Percentiles rank a stretch among this genome's conserved stretches.
phyloP scores from a whole-genome alignment of 306 rosid species.

The Lathyrus tuberosus region DNA sequence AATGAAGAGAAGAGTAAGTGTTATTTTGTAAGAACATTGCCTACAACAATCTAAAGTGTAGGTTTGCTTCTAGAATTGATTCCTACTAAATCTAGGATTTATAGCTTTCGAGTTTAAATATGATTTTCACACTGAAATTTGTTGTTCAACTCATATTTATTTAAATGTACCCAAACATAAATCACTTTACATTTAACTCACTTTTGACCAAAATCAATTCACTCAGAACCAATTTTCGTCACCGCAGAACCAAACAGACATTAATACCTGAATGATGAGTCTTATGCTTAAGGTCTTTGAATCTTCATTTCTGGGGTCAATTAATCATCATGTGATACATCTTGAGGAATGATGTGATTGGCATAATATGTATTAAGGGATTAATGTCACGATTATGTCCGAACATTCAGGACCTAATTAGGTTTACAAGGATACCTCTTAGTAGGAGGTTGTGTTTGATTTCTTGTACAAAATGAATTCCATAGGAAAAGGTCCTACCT shows the following conservation, averaged over 20 bases:
- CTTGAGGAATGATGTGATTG: not conserved
- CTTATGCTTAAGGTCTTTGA: not conserved
- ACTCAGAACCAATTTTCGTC: no score
- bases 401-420: not conserved
- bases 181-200: no score
- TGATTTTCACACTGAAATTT: no score
- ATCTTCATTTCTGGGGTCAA: not conserved
- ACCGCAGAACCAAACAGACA: no score
- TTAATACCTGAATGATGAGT: not conserved
- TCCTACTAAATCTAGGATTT: no score
- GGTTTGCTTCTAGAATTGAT: no score
- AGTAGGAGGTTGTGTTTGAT: not conserved
- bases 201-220: no score
- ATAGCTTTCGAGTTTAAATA: no score
- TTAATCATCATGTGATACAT: not conserved
- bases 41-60: no score
- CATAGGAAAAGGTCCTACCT: constrained; percentile 6
- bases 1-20: not conserved
- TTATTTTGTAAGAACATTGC: not conserved
- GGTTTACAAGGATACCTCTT: not conserved
- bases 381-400: not conserved
- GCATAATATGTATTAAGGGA: not conserved
- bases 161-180: no score
- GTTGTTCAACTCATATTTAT: no score
- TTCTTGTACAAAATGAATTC: not conserved